Percentiles rank a stretch among this genome's conserved stretches.
Evolutionary conservation across 371 early-diverging fungal genomes (phyloP).

Genomic region (Mucor indicus): DNA sequence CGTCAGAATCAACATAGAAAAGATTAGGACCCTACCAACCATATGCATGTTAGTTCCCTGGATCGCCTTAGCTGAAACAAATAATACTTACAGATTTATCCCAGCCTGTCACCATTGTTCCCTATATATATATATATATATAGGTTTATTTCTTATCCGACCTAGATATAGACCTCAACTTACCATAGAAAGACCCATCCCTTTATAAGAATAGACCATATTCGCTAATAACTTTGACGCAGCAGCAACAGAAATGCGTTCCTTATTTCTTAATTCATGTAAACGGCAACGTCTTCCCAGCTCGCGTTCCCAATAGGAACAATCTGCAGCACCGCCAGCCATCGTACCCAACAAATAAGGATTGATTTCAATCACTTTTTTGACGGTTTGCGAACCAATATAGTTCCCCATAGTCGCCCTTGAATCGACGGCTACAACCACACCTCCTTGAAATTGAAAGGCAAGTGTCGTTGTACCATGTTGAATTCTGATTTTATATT

Average conservation of each 20-base stretch:
- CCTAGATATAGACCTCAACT: background rate
- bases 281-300: constrained; percentile 95
- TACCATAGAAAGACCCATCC: constrained; percentile 98
- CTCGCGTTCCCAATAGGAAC: constrained; percentile 99
- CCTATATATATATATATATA: constrained; percentile 43
- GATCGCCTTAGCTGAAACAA: constrained; percentile 1
- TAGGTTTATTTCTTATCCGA: background rate
- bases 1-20: constrained; percentile 99
- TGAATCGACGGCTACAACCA: constrained; percentile 99
- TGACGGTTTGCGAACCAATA: constrained; percentile 98
- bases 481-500: constrained; percentile 78
- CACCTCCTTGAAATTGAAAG: constrained; percentile 97
- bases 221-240: constrained; percentile 97
- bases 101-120: constrained; percentile 99
- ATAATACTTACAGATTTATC: constrained; percentile 89
- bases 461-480: constrained; percentile 99
- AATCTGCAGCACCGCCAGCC: constrained; percentile 99
- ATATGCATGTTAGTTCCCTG: background rate
- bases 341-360: constrained; percentile 99
- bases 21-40: constrained; percentile 83
- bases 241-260: constrained; percentile 98
- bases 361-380: constrained; percentile 99
- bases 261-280: constrained; percentile 97
- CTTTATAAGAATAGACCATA: constrained; percentile 97
- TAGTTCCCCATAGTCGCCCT: constrained; percentile 98